Percentiles rank a stretch among this genome's conserved stretches.
phyloP scores from a whole-genome alignment of 1,139 yeast species.

The Lodderomyces jiufengensis region DNA sequence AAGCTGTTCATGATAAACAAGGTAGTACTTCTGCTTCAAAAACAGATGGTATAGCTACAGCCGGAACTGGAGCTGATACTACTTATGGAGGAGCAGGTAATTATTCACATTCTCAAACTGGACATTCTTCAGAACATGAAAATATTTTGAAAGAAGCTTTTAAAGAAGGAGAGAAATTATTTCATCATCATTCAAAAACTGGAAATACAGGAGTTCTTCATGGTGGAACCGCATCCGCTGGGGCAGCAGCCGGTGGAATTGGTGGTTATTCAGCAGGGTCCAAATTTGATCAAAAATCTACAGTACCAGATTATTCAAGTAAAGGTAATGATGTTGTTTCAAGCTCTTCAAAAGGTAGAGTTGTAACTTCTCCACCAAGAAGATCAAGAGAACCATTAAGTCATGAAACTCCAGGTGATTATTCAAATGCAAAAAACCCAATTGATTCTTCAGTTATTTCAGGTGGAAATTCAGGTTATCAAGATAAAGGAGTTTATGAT shows the following conservation, averaged over 20 bases:
- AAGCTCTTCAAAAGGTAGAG: slow-evolving; percentile 27
- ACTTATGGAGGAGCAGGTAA: slow-evolving; percentile 2
- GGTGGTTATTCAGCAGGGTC: slow-evolving; percentile 8
- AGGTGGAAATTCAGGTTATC: slow-evolving; percentile 5
- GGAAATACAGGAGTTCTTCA: slow-evolving; percentile 4
- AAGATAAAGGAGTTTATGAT: slow-evolving; percentile 8
- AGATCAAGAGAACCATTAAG: slow-evolving; percentile 28
- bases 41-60: slow-evolving; percentile 1
- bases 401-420: slow-evolving; percentile 31
- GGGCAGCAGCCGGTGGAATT: slow-evolving; percentile 6
- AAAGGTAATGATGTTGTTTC: slow-evolving; percentile 12
- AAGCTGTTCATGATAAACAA: slow-evolving; percentile 6
- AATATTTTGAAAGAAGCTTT: slow-evolving; percentile 10
- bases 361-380: slow-evolving; percentile 31
- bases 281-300: no score
- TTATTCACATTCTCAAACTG: slow-evolving; percentile 1
- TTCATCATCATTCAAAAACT: slow-evolving; percentile 8
- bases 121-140: slow-evolving; percentile 5
- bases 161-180: slow-evolving; percentile 10
- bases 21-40: slow-evolving; percentile 3
- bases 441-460: slow-evolving; percentile 22
- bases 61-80: slow-evolving; percentile 2
- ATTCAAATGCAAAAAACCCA: slow-evolving; percentile 29
- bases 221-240: slow-evolving; percentile 1
- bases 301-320: slow-evolving; percentile 2